Percentiles rank a stretch among this genome's conserved stretches.
Conservation (phyloP, 164 flowering plant genomes). For the Paratinospora sagittata region DNA sequence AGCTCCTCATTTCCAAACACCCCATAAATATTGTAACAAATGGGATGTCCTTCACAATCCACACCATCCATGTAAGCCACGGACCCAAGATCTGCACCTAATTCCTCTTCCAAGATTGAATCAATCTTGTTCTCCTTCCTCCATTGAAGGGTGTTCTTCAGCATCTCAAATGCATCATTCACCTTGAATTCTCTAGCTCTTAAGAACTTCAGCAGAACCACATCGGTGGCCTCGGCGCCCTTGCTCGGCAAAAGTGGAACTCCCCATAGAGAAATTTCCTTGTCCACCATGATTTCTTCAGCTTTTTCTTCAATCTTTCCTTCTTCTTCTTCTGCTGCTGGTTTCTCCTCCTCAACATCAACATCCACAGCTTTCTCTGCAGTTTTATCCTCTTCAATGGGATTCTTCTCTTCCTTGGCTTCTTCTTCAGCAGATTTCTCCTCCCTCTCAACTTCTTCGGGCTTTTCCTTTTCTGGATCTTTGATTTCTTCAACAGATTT, state of each 20-base stretch:
- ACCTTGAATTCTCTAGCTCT: slow-evolving; percentile 73
- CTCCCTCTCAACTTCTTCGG: neutral
- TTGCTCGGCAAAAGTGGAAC: slow-evolving; percentile 62
- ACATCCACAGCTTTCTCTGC: too few species aligned
- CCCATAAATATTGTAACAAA: slow-evolving; percentile 57
- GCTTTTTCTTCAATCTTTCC: neutral
- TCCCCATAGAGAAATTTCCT: slow-evolving; percentile 60
- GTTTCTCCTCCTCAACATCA: too few species aligned
- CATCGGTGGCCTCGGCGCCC: slow-evolving; percentile 40
- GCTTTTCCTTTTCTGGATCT: too few species aligned
- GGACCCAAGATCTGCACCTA: slow-evolving; percentile 19
- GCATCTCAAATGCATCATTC: slow-evolving; percentile 67
- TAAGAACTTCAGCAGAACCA: slow-evolving; percentile 61
- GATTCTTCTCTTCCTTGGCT: slow-evolving; percentile 9
- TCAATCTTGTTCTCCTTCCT: slow-evolving; percentile 44
- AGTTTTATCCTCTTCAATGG: too few species aligned
- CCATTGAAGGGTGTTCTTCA: slow-evolving; percentile 60
- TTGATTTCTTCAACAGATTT: neutral
- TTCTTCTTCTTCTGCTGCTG: too few species aligned
- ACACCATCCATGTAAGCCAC: slow-evolving; percentile 43
- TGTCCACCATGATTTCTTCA: slow-evolving; percentile 12
- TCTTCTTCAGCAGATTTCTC: slow-evolving; percentile 1
- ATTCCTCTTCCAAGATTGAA: slow-evolving; percentile 41
- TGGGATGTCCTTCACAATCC: slow-evolving; percentile 48
- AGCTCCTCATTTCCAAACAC: slow-evolving; percentile 36